Evolutionary conservation across 768 basidiomycete species (phyloP), one percentile per base, ranked within the genome.

Genomic region (Gloeopeniophorella convolvens): DNA sequence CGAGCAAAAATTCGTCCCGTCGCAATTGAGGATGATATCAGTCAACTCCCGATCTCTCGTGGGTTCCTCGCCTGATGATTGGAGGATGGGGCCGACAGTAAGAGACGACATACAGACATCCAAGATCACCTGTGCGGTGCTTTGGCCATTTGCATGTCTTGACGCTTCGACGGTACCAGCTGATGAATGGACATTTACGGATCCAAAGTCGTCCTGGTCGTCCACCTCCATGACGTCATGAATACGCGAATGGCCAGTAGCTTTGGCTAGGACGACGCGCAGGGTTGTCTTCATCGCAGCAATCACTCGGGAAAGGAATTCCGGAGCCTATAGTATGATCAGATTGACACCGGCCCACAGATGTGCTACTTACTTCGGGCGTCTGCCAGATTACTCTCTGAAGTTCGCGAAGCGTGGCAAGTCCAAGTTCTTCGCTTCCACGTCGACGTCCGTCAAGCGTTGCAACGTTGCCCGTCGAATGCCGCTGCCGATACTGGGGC

Each of bases 371-470:
- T 57, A 91, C 90, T 58, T 89, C 86, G 36, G 71, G 59, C 51
- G 77, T 78, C 51, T 79, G 78, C 79, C 89, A 90, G 21, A 91
- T 63, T 7, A 75, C 62, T 24, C 71, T 69, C 42, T 85, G 76
- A 20, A 90, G 67, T 33, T 66, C 64, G 15, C 67, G 62, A 49
- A 73, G 68, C 34, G 64, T 44, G 31, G 59, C 53, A 21, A 50
- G 45, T 32, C 42, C 42, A 13, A 43, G 44, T 45, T 47, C 42
- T 50, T 46, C 33, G 41, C n/a, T n/a, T 55, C 35, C 35, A 37
- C 18, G 26, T 51, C 45, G 9, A 57, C 44, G 27, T 45, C 46
- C 6, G 60, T 66, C 48, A 78, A 57, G 32, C 53, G 57, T 42
- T 67, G 66, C 34, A 88, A 68, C 0, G 72, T 66, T 40, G 80